Evolutionary conservation across 169 alveolate species (phyloP).

Genomic region (Cryptosporidium ubiquitum): DNA sequence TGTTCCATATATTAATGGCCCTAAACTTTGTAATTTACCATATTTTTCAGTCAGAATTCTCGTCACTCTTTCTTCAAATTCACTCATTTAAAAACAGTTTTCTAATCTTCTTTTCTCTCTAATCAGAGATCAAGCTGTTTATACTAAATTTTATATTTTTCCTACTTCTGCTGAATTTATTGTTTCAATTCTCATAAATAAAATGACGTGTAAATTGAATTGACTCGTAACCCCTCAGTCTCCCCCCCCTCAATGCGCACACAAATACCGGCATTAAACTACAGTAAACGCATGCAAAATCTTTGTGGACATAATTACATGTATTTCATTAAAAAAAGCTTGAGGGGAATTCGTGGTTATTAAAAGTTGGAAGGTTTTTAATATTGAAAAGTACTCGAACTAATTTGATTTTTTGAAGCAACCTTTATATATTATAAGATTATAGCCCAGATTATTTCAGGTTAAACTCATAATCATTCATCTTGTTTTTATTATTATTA

Average conservation of each 20-base stretch:
- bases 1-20: slow-evolving; percentile 73
- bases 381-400: neutral
- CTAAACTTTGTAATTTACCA: slow-evolving; percentile 9
- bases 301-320: slow-evolving; percentile 26
- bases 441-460: neutral
- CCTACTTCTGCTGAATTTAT: neutral
- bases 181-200: neutral
- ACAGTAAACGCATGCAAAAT: neutral
- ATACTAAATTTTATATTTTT: neutral
- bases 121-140: neutral
- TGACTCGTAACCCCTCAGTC: neutral
- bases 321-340: neutral
- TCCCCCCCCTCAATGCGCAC: slow-evolving; percentile 22
- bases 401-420: neutral
- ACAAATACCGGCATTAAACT: slow-evolving; percentile 30
- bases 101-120: neutral
- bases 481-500: too few species aligned
- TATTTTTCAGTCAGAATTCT: neutral
- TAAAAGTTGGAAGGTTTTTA: neutral
- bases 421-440: neutral
- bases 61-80: slow-evolving; percentile 15
- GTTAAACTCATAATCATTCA: neutral
- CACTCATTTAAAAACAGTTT: neutral
- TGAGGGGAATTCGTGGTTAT: neutral
- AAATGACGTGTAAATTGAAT: neutral